These are phyloP conservation scores for Metschnikowia corniflorae DNA, from an alignment of 805 yeast genomes.

Conservation along the genomic window DNA sequence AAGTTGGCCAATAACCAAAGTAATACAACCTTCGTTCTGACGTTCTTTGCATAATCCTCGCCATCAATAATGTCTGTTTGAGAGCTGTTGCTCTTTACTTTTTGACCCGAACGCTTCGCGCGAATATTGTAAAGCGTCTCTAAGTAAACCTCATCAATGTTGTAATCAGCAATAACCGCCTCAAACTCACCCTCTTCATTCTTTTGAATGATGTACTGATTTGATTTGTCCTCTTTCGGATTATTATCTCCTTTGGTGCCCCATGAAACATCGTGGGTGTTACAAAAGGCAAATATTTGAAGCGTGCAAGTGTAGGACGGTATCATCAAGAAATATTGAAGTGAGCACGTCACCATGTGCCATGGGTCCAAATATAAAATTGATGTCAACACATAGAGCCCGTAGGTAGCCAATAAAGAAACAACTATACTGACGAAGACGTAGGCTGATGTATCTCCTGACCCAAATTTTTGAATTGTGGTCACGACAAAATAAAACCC, in stretches of 20 bases:
- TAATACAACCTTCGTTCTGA: slow-evolving; percentile 92
- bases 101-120: slow-evolving; percentile 61
- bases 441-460: slow-evolving; percentile 40
- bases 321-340: slow-evolving; percentile 83
- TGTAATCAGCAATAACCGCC: slow-evolving; percentile 78
- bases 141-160: slow-evolving; percentile 78
- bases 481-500: slow-evolving; percentile 76
- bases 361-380: slow-evolving; percentile 89
- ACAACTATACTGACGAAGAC: slow-evolving; percentile 75
- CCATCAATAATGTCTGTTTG: slow-evolving; percentile 31
- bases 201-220: slow-evolving; percentile 77
- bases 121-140: slow-evolving; percentile 70
- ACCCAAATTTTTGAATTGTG: slow-evolving; percentile 43
- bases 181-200: slow-evolving; percentile 76
- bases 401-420: slow-evolving; percentile 86
- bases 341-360: slow-evolving; percentile 85
- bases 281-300: slow-evolving; percentile 95
- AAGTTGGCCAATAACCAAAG: slow-evolving; percentile 87
- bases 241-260: slow-evolving; percentile 95
- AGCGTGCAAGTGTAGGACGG: slow-evolving; percentile 91
- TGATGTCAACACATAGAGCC: slow-evolving; percentile 80
- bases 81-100: slow-evolving; percentile 32
- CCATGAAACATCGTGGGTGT: slow-evolving; percentile 98
- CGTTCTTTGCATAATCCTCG: slow-evolving; percentile 91
- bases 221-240: slow-evolving; percentile 58